Evolutionary conservation across 2,329 filamentous ascomycete species (phyloP).

Genomic region (Fonsecaea pedrosoi): DNA sequence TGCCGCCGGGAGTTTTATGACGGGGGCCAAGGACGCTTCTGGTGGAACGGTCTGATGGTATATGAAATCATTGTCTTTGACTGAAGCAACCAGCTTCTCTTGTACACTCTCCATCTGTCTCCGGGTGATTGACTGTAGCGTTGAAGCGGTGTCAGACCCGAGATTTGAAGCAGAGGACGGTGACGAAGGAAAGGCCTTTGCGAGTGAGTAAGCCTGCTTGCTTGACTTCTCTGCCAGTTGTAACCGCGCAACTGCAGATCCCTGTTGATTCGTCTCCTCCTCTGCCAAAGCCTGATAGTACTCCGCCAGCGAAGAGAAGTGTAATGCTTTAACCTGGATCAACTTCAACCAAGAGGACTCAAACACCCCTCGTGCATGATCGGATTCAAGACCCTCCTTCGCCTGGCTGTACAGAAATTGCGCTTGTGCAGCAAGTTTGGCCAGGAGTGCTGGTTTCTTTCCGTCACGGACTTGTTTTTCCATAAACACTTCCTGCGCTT

Average conservation of each 20-base stretch:
- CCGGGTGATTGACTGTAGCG: constrained; percentile 81
- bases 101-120: constrained; percentile 81
- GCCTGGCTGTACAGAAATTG: constrained; percentile 87
- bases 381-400: constrained; percentile 88
- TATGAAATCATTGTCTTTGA: constrained; percentile 97
- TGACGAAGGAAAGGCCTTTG: constrained; percentile 79
- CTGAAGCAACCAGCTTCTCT: constrained; percentile 75
- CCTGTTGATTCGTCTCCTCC: constrained; percentile 85
- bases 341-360: constrained; percentile 92
- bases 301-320: constrained; percentile 85
- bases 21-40: constrained; percentile 78
- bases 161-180: constrained; percentile 84
- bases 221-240: constrained; percentile 79
- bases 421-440: constrained; percentile 91
- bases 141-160: constrained; percentile 74
- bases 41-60: constrained; percentile 92
- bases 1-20: constrained; percentile 89
- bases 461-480: constrained; percentile 93
- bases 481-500: constrained; percentile 95
- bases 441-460: constrained; percentile 89
- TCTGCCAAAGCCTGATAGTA: constrained; percentile 94
- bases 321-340: constrained; percentile 72
- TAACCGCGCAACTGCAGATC: constrained; percentile 80
- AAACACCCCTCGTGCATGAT: constrained; percentile 87
- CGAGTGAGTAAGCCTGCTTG: constrained; percentile 77